Base-by-base conservation (phyloP, 257 asterid species). In the Solanum piurae region DNA sequence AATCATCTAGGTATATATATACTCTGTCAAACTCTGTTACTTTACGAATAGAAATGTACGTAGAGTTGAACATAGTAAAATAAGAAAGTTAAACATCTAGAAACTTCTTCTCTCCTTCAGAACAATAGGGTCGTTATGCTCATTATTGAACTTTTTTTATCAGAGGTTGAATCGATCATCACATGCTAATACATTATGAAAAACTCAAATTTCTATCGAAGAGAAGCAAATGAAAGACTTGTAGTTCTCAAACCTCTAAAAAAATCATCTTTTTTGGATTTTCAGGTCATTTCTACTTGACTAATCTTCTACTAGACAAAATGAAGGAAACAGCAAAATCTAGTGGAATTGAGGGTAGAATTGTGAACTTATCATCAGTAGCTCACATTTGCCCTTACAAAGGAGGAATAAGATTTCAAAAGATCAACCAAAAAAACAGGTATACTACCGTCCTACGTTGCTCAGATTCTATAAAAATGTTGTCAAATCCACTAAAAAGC, bases 221-320 rank as follows among this genome's bases (percentile, higher is more conserved):
- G 9, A 73, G 49, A 74, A 74, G 49, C 9, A 36, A 74, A 36
- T 74, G 49, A 74, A 36, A 74, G 49, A 5, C 29, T 74, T 74
- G 77, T 7, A 29, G 40, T 58, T 58, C 27, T 7, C 66, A 58
- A 58, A 58, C 66, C 66, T 58, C 12, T 7, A 58, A 58, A 58
- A 7, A 58, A 62, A 14, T 16, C n/a, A 16, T 2, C 0, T 2
- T 62, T 23, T 80, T 36, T 13, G 11, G 21, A 52, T n/a, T 84
- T 38, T 31, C 89, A 96, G 99, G 99, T 84, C 99, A 97, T 90
- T 97, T 97, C 92, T 90, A 95, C 96, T 92, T 96, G 95, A 96
- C 98, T 14, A 94, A 90, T 90, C 97, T 96, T 82, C 98, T 96
- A 62, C 94, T 97, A 5, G 97, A 93, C 86, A 95, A 92, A 92